phyloP scores from a whole-genome alignment of 2,329 filamentous ascomycete genomes.

The Trichoderma lentiforme region DNA sequence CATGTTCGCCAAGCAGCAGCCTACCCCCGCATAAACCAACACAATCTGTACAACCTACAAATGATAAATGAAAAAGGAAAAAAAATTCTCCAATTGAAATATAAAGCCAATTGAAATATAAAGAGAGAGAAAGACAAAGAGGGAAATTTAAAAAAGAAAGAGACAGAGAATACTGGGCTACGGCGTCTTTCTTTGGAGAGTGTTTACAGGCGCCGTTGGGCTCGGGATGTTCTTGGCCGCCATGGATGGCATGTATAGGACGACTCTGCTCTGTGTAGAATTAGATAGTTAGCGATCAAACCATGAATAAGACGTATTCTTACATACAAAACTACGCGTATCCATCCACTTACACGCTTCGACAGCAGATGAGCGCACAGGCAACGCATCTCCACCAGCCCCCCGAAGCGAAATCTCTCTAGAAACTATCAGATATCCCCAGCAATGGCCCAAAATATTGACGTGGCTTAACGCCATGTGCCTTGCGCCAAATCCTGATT shows the following conservation, averaged over 20 bases:
- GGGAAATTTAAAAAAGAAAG: background rate
- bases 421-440: background rate
- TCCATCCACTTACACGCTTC: background rate
- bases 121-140: background rate
- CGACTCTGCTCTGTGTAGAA: constrained; percentile 24
- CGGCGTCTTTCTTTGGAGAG: constrained; percentile 6
- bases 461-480: constrained; percentile 13
- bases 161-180: background rate
- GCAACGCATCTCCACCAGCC: background rate
- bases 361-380: background rate
- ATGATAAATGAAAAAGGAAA: background rate
- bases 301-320: background rate
- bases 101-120: background rate
- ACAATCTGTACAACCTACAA: constrained; percentile 5
- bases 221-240: constrained; percentile 18
- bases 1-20: constrained; percentile 14
- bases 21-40: background rate
- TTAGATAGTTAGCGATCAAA: constrained; percentile 16
- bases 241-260: constrained; percentile 22
- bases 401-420: background rate
- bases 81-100: background rate
- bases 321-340: background rate
- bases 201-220: constrained; percentile 5
- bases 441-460: background rate
- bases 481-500: constrained; percentile 11